These are phyloP conservation scores for Colletotrichum lindemuthianum DNA, from an alignment of 2,329 filamentous ascomycete species.

Conservation along the genomic window DNA sequence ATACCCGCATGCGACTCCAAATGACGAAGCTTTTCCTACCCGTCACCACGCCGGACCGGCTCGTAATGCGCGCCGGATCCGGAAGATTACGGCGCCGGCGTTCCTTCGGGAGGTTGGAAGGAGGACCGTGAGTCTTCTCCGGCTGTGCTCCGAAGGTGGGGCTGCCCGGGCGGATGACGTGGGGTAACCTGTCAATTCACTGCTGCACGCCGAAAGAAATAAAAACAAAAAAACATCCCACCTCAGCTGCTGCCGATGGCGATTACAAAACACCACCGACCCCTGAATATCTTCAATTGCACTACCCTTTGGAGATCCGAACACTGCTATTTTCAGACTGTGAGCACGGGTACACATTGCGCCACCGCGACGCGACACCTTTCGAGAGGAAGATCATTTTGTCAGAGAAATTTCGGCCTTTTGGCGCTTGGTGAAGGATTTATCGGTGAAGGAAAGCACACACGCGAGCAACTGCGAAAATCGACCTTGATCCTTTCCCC, in stretches of 20 bases:
- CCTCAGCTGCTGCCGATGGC: constrained; percentile 11
- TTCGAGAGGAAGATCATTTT: not conserved
- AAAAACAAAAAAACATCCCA: constrained; percentile 30
- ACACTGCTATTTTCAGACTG: constrained; percentile 1
- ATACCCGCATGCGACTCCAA: not conserved
- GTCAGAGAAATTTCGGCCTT: constrained; percentile 24
- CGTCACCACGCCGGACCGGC: constrained; percentile 12
- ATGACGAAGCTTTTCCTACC: not conserved
- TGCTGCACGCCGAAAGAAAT: constrained; percentile 25
- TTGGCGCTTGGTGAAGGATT: not conserved
- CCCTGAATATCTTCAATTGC: constrained; percentile 28
- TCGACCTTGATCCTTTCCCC: constrained; percentile 16
- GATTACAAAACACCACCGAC: constrained; percentile 17
- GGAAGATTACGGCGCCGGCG: constrained; percentile 15
- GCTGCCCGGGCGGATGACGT: constrained; percentile 17
- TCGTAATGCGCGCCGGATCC: constrained; percentile 15
- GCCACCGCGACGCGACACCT: not conserved
- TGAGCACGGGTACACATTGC: not conserved
- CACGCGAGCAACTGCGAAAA: constrained; percentile 31
- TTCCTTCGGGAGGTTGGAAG: constrained; percentile 12
- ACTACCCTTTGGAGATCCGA: constrained; percentile 18
- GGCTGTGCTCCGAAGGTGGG: too few species aligned
- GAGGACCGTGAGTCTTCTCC: too few species aligned
- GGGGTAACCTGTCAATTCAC: constrained; percentile 17
- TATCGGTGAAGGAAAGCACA: not conserved